Conservation (phyloP, 2,329 filamentous ascomycete genomes). For the Botryotinia convoluta region DNA sequence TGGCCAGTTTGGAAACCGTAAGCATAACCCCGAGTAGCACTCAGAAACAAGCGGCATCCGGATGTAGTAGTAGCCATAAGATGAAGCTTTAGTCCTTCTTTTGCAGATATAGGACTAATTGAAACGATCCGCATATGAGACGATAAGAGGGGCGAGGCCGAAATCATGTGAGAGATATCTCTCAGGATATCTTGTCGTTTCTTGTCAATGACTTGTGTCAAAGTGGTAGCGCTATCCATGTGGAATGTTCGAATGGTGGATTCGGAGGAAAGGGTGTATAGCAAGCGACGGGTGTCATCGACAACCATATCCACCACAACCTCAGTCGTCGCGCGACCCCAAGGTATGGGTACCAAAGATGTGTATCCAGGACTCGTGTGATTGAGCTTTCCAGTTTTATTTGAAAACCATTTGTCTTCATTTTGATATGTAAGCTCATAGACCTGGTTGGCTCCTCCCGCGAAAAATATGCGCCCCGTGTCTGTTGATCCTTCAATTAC, state of each 20-base stretch:
- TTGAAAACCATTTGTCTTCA: slow-evolving; percentile 95
- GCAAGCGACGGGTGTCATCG: slow-evolving; percentile 81
- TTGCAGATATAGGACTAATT: slow-evolving; percentile 78
- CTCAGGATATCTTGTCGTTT: slow-evolving; percentile 56
- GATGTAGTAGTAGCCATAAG: slow-evolving; percentile 88
- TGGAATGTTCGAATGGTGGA: slow-evolving; percentile 92
- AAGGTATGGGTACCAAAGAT: slow-evolving; percentile 54
- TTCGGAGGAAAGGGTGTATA: slow-evolving; percentile 85
- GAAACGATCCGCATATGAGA: slow-evolving; percentile 73
- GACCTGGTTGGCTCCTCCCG: slow-evolving; percentile 80
- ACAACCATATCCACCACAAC: slow-evolving; percentile 76
- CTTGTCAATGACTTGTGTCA: slow-evolving; percentile 65
- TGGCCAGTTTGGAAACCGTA: slow-evolving; percentile 60
- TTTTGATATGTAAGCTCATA: slow-evolving; percentile 96
- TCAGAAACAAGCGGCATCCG: slow-evolving; percentile 88
- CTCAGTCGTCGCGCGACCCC: slow-evolving; percentile 55
- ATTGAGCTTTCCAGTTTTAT: slow-evolving; percentile 81
- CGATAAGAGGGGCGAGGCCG: slow-evolving; percentile 67
- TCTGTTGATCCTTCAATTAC: slow-evolving; percentile 74
- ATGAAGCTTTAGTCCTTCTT: slow-evolving; percentile 78
- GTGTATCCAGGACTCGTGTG: slow-evolving; percentile 75
- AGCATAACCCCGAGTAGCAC: slow-evolving; percentile 72
- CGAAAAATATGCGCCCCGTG: slow-evolving; percentile 90
- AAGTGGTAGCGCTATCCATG: slow-evolving; percentile 64
- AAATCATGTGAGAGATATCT: slow-evolving; percentile 84